These are phyloP conservation scores for Sporopachydermia cereana DNA, from an alignment of 1,139 yeast genomes.

Conservation along the genomic window DNA sequence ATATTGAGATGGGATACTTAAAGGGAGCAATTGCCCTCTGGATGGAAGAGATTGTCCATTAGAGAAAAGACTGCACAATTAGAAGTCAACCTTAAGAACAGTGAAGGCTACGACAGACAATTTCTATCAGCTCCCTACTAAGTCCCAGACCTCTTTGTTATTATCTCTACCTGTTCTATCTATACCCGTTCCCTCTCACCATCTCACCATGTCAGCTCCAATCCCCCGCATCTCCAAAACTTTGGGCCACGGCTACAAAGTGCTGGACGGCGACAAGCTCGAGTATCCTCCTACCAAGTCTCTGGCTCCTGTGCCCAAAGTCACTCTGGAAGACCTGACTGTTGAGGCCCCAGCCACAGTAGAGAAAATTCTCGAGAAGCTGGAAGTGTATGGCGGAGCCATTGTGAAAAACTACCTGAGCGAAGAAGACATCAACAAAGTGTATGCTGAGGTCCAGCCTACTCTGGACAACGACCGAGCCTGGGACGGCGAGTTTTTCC, in stretches of 20 bases:
- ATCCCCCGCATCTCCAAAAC: conserved; percentile 1
- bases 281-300: not conserved
- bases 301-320: not conserved
- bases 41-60: too few species aligned
- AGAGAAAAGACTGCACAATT: too few species aligned
- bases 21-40: too few species aligned
- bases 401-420: conserved; percentile 16
- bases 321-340: conserved; percentile 2
- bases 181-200: too few species aligned
- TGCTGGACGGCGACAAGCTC: not conserved
- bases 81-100: too few species aligned
- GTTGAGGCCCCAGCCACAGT: not conserved
- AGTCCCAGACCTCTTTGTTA: too few species aligned
- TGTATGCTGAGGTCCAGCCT: conserved; percentile 17
- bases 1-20: too few species aligned
- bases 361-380: not conserved
- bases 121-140: too few species aligned
- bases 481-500: conserved; percentile 19
- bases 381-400: conserved; percentile 17
- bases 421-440: conserved; percentile 11
- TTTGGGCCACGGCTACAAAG: not conserved
- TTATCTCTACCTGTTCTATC: too few species aligned
- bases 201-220: too few species aligned
- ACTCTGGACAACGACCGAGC: conserved; percentile 15
- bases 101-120: too few species aligned